Conservation (phyloP, 176 grass and related monocot genomes). For the Alloteropsis semialata region DNA sequence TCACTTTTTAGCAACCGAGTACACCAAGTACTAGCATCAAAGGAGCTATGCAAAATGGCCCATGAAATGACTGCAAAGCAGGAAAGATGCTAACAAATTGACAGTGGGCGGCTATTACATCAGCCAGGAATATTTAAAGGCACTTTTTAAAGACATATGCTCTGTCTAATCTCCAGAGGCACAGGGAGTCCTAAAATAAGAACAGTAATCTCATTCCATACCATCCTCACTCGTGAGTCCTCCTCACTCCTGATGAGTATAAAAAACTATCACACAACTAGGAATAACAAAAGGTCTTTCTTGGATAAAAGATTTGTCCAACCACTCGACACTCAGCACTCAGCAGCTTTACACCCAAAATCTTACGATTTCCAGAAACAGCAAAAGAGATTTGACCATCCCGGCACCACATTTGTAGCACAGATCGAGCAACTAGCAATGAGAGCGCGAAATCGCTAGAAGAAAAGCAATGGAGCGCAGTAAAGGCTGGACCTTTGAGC, state of each 20-base stretch:
- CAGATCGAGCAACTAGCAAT: constrained; percentile 22
- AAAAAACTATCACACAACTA: constrained; percentile 30
- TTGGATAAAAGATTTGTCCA: constrained; percentile 27
- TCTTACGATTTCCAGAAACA: constrained; percentile 27
- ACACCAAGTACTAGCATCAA: constrained; percentile 37
- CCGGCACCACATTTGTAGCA: neutral
- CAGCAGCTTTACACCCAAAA: constrained; percentile 34
- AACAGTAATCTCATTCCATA: constrained; percentile 42
- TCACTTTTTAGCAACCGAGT: constrained; percentile 23
- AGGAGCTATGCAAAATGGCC: constrained; percentile 37
- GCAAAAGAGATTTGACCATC: constrained; percentile 22
- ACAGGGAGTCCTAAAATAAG: constrained; percentile 47
- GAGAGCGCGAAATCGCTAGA: neutral
- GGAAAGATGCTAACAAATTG: constrained; percentile 47
- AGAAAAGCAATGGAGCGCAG: neutral
- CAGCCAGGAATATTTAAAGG: constrained; percentile 63
- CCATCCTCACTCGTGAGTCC: neutral
- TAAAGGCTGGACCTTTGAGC: constrained; percentile 76
- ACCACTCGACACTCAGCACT: constrained; percentile 15
- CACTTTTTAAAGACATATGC: constrained; percentile 52
- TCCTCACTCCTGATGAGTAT: constrained; percentile 20
- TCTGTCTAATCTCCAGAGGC: constrained; percentile 44
- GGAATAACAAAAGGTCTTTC: constrained; percentile 16
- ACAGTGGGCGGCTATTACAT: constrained; percentile 43
- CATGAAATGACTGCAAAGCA: constrained; percentile 38